Evolutionary conservation across 352 stramenopile species (phyloP).

Genomic region (Globisporangium mamillatum): DNA sequence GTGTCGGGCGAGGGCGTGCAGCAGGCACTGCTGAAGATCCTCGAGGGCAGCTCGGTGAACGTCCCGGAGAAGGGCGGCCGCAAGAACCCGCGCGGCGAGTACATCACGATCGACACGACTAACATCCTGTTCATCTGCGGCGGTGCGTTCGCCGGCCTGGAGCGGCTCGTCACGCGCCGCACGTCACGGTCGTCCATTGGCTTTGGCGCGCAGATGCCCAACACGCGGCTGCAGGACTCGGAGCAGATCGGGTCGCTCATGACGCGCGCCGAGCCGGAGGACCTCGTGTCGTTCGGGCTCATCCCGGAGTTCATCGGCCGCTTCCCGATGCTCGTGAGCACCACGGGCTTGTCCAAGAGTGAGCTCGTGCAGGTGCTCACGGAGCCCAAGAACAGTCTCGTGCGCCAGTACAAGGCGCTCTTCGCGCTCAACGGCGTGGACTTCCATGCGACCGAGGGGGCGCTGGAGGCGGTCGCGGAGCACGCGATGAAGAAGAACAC

Average conservation of each 20-base stretch:
- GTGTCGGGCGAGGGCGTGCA: conserved; percentile 98
- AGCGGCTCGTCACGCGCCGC: conserved; percentile 93
- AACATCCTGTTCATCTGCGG: conserved; percentile 99
- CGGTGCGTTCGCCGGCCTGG: conserved; percentile 95
- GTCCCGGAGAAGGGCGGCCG: conserved; percentile 96
- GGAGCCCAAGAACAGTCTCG: conserved; percentile 96
- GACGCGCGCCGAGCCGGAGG: conserved; percentile 91
- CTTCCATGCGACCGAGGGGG: conserved; percentile 94
- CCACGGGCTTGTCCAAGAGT: conserved; percentile 87
- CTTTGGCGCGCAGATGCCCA: conserved; percentile 94
- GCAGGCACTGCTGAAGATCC: conserved; percentile 98
- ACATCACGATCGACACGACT: conserved; percentile 98
- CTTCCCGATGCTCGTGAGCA: conserved; percentile 96
- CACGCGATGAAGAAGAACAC: conserved; percentile 93
- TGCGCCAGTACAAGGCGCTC: conserved; percentile 96
- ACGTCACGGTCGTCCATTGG: conserved; percentile 95
- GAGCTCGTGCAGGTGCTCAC: conserved; percentile 96
- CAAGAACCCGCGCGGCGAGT: conserved; percentile 96
- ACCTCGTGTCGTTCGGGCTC: conserved; percentile 96
- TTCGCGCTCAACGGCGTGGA: conserved; percentile 96
- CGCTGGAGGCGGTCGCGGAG: conserved; percentile 93
- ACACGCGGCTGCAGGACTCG: conserved; percentile 61
- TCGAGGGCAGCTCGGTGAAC: conserved; percentile 97
- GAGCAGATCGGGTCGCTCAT: conserved; percentile 92
- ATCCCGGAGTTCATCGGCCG: conserved; percentile 98